Percentiles rank a stretch among this genome's conserved stretches.
These are phyloP conservation scores for Fusarium equiseti DNA, from an alignment of 2,329 filamentous ascomycete genomes.

Conservation along the genomic window DNA sequence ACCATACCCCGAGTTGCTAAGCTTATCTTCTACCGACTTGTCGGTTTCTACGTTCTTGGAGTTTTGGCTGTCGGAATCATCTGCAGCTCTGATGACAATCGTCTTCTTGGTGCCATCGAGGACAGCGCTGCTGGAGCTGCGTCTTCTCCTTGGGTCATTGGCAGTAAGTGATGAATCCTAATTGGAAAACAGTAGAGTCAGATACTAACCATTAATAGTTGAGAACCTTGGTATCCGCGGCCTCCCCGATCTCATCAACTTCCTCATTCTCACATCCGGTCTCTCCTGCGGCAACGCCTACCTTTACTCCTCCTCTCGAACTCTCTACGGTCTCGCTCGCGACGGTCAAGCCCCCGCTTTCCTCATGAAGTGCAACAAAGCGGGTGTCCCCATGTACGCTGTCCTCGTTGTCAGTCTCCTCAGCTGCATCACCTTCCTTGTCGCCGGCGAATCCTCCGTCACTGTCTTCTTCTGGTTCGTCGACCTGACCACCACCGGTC, in stretches of 20 bases:
- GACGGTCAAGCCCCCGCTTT: conserved; percentile 61
- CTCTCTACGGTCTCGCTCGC: conserved; percentile 61
- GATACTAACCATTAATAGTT: conserved; percentile 47
- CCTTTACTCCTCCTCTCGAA: conserved; percentile 60
- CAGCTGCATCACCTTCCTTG: conserved; percentile 63
- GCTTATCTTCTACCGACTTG: conserved; percentile 79
- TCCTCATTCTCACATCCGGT: conserved; percentile 69
- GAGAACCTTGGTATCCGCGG: conserved; percentile 63
- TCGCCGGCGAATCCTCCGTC: conserved; percentile 60
- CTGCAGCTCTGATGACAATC: conserved; percentile 62
- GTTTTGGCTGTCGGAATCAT: conserved; percentile 68
- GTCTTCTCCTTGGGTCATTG: conserved; percentile 72
- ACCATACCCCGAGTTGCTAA: conserved; percentile 78
- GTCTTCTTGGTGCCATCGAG: conserved; percentile 57
- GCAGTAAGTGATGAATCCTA: conserved; percentile 21
- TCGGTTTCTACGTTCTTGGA: conserved; percentile 76
- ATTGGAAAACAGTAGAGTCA: no score
- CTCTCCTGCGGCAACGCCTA: conserved; percentile 61
- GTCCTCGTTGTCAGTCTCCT: conserved; percentile 62
- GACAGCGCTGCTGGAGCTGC: conserved; percentile 67
- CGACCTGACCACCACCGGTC: conserved; percentile 66
- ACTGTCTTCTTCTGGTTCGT: conserved; percentile 66
- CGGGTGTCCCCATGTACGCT: conserved; percentile 69
- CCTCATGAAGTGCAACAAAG: conserved; percentile 67
- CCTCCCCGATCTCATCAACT: conserved; percentile 68